Evolutionary conservation across 805 yeast species (phyloP), one percentile per base, ranked within the genome.

Genomic region (Candida silvicultrix): DNA sequence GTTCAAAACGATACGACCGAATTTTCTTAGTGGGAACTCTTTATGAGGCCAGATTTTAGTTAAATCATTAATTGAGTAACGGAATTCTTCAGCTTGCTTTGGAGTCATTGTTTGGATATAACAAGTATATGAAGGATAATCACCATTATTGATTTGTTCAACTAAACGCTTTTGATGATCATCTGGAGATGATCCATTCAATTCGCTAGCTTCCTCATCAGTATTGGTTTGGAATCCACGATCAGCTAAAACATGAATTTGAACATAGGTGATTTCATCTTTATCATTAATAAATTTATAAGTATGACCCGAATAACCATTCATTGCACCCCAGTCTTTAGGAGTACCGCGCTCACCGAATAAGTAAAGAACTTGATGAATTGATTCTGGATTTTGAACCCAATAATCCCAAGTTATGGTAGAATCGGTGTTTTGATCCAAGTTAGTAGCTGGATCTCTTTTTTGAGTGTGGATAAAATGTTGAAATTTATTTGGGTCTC

Each of bases 391-490:
- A 64, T 80, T 80, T 54, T 72, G 71, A 29, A 72, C 63, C 49
- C 70, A 67, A 59, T 74, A 80, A 56, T 80, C 84, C 85, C 85
- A 80, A 59, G 71, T 73, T 63, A 67, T 65, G 50, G 75, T 66
- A 20, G 80, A 69, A 54, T 80, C 84, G 19, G 65, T 50, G 34
- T 48, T 49, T 37, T 64, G 68, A 63, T 73, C 74, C 57, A 79
- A 63, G 54, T 75, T 73, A 19, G 52, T 50, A 34, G 48, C 72
- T 18, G 88, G 87, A 65, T 80, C 73, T 56, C 87, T 75, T 73
- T 81, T 81, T 65, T 80, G 86, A 20, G 86, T 77, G 68, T 81
- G 86, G 55, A 81, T 80, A 60, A 80, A 80, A 53, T 71, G 71
- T 10, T 84, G 81, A 69, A 81, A 81, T 69, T 80, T 80, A 38